Conservation (phyloP, 768 basidiomycete species). For the Lentinula edodes region DNA sequence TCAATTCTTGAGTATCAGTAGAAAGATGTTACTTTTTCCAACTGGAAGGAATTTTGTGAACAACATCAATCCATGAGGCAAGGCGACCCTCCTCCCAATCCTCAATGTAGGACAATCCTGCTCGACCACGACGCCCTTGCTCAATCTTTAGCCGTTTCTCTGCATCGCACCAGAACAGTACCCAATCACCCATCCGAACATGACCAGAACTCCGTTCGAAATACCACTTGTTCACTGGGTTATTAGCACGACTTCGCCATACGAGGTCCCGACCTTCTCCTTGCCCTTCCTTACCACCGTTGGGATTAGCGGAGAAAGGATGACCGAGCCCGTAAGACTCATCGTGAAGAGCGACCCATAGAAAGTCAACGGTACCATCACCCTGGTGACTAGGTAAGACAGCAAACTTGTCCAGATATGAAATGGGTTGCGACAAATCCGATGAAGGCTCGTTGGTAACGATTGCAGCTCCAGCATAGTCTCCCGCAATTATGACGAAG, state of each 20-base stretch:
- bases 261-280: slow-evolving; percentile 93
- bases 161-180: slow-evolving; percentile 97
- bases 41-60: slow-evolving; percentile 68
- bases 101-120: slow-evolving; percentile 67
- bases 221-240: slow-evolving; percentile 99
- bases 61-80: slow-evolving; percentile 59
- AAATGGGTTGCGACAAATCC: slow-evolving; percentile 44
- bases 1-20: not conserved
- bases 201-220: slow-evolving; percentile 95
- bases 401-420: slow-evolving; percentile 98
- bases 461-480: slow-evolving; percentile 92
- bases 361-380: slow-evolving; percentile 97
- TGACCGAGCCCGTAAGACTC: slow-evolving; percentile 96
- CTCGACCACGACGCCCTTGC: slow-evolving; percentile 56
- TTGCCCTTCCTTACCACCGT: slow-evolving; percentile 84
- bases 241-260: slow-evolving; percentile 90
- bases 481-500: slow-evolving; percentile 90
- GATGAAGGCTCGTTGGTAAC: slow-evolving; percentile 64
- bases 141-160: slow-evolving; percentile 78
- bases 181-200: slow-evolving; percentile 79
- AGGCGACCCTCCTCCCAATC: slow-evolving; percentile 73
- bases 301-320: slow-evolving; percentile 90
- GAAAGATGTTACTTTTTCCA: slow-evolving; percentile 46
- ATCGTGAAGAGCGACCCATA: slow-evolving; percentile 98
- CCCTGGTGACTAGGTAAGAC: slow-evolving; percentile 94